phyloP scores from a whole-genome alignment of 345 rosid genomes.

The Populus ilicifolia region DNA sequence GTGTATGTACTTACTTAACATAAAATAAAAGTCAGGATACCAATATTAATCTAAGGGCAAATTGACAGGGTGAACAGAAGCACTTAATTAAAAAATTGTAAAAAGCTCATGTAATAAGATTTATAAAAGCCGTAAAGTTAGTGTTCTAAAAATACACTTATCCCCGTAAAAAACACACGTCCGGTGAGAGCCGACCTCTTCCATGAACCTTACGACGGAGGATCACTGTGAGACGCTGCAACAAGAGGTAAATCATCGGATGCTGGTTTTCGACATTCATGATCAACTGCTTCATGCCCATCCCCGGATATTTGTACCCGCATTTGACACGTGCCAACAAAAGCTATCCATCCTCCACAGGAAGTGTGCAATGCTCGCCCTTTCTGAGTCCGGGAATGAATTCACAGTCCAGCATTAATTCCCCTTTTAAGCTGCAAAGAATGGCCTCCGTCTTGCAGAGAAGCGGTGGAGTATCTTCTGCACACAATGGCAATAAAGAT shows the following conservation, averaged over 20 bases:
- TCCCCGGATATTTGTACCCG: no score
- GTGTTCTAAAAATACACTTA: no score
- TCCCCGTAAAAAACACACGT: constrained; percentile 5
- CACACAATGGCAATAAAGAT: constrained; percentile 5
- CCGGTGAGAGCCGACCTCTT: background rate
- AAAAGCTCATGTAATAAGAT: no score
- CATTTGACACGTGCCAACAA: constrained; percentile 19
- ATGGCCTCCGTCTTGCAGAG: constrained; percentile 50
- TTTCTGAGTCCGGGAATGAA: constrained; percentile 59
- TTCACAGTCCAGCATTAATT: constrained; percentile 48
- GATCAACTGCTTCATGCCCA: no score
- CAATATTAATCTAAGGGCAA: no score
- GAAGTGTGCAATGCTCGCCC: constrained; percentile 48
- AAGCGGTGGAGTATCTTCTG: constrained; percentile 65
- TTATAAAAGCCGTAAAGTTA: no score
- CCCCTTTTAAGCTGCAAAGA: constrained; percentile 44
- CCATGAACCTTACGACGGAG: constrained; percentile 13
- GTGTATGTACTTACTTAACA: no score
- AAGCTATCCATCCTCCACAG: constrained; percentile 71
- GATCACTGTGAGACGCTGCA: background rate
- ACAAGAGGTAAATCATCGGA: constrained; percentile 9
- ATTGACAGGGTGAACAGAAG: no score
- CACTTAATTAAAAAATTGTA: no score
- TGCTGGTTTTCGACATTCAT: constrained; percentile 15
- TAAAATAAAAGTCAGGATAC: no score